Evolutionary conservation across 2,329 filamentous ascomycete species (phyloP).

Genomic region (Stemphylium beticola): DNA sequence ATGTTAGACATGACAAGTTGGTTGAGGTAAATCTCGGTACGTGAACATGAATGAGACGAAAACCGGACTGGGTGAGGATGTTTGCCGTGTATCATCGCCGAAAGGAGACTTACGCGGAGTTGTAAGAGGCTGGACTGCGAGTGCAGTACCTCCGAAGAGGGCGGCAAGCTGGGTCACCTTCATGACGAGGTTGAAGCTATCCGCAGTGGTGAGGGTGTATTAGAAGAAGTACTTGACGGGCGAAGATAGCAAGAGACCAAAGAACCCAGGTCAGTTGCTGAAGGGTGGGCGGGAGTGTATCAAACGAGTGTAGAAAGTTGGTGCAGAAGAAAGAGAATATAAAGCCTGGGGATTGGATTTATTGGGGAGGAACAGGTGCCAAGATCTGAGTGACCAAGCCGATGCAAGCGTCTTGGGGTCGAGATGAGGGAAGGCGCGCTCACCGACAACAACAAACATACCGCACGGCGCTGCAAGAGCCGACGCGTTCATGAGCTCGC

Average conservation of each 20-base stretch:
- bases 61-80: neutral
- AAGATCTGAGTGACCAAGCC: conserved; percentile 20
- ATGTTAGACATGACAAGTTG: conserved; percentile 11
- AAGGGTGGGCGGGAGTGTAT: conserved; percentile 18
- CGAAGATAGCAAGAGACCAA: conserved; percentile 25
- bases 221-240: conserved; percentile 23
- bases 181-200: conserved; percentile 30
- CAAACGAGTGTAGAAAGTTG: conserved; percentile 37
- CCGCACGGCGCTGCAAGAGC: neutral
- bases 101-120: conserved; percentile 26
- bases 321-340: conserved; percentile 16
- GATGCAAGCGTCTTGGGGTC: neutral
- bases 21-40: neutral
- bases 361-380: conserved; percentile 24
- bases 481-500: neutral
- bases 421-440: conserved; percentile 21
- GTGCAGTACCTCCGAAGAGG: conserved; percentile 32
- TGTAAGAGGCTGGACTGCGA: conserved; percentile 27
- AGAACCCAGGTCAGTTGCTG: conserved; percentile 4
- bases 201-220: conserved; percentile 13
- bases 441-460: conserved; percentile 25
- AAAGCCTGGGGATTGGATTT: conserved; percentile 10
- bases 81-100: neutral
- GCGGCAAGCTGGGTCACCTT: conserved; percentile 32
- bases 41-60: neutral